Conservation (phyloP, 176 grass and related monocot genomes). For the Stipa capillata region DNA sequence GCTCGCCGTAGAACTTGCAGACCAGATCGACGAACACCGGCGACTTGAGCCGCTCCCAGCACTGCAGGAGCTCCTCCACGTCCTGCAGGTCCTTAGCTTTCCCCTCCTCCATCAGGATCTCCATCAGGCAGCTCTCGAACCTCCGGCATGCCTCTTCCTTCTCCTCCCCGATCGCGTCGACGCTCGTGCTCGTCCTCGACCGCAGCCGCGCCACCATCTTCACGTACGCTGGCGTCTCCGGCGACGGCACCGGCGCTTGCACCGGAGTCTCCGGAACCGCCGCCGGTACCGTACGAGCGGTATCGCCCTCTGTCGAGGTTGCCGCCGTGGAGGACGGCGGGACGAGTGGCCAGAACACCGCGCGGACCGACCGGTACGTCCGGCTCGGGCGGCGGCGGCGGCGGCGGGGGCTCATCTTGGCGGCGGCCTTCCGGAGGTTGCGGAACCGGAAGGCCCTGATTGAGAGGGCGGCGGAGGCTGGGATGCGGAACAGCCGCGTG, state of each 20-base stretch:
- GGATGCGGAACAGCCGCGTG: slow-evolving; percentile 42
- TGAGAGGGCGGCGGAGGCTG: slow-evolving; percentile 1
- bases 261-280: neutral
- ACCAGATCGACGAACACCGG: slow-evolving; percentile 66
- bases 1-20: slow-evolving; percentile 56
- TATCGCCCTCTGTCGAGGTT: neutral
- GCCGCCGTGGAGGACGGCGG: neutral
- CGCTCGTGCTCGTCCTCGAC: neutral
- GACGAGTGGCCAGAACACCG: slow-evolving; percentile 48
- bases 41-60: slow-evolving; percentile 65
- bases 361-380: slow-evolving; percentile 22
- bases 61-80: slow-evolving; percentile 62
- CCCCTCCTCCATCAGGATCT: slow-evolving; percentile 62
- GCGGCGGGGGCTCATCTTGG: slow-evolving; percentile 31
- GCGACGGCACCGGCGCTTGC: slow-evolving; percentile 33
- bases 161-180: neutral
- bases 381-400: neutral
- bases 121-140: slow-evolving; percentile 57
- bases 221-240: slow-evolving; percentile 46
- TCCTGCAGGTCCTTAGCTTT: slow-evolving; percentile 61
- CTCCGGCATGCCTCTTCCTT: slow-evolving; percentile 42
- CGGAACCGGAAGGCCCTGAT: slow-evolving; percentile 53
- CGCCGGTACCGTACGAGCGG: neutral
- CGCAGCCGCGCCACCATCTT: slow-evolving; percentile 45
- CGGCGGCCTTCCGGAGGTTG: slow-evolving; percentile 37